These are phyloP conservation scores for Glaciozyma martinii DNA, from an alignment of 768 basidiomycete genomes.

Conservation along the genomic window DNA sequence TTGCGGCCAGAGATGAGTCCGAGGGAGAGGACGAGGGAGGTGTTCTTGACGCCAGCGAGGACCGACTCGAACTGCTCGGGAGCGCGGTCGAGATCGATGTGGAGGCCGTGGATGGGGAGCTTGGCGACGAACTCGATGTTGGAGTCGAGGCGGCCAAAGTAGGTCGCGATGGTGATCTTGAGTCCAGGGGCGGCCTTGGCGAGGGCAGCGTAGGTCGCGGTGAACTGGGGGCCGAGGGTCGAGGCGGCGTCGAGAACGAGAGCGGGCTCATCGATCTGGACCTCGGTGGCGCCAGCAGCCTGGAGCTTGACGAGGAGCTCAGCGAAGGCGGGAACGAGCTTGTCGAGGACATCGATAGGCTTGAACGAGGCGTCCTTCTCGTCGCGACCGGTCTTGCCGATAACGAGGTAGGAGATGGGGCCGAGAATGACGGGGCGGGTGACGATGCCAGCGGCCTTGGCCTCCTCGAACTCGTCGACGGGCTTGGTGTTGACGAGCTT, in stretches of 20 bases:
- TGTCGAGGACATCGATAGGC: slow-evolving; percentile 78
- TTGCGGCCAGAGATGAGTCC: slow-evolving; percentile 97
- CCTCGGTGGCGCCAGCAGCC: slow-evolving; percentile 82
- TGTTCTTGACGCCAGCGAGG: slow-evolving; percentile 71
- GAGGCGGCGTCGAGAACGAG: slow-evolving; percentile 83
- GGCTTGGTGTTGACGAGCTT: slow-evolving; percentile 89
- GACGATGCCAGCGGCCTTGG: slow-evolving; percentile 72
- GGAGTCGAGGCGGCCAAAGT: slow-evolving; percentile 90
- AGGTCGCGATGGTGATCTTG: slow-evolving; percentile 87
- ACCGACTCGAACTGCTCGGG: slow-evolving; percentile 78
- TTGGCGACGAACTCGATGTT: slow-evolving; percentile 81
- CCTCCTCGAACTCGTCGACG: slow-evolving; percentile 87
- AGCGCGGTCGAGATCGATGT: slow-evolving; percentile 93
- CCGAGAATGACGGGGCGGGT: slow-evolving; percentile 96
- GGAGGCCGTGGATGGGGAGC: slow-evolving; percentile 85
- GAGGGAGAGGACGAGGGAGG: slow-evolving; percentile 72
- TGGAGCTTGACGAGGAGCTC: slow-evolving; percentile 83
- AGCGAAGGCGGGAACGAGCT: slow-evolving; percentile 83
- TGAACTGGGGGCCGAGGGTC: slow-evolving; percentile 67
- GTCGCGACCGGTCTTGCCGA: slow-evolving; percentile 83
- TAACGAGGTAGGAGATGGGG: slow-evolving; percentile 86
- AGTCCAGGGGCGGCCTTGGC: slow-evolving; percentile 59
- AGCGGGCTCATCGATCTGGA: slow-evolving; percentile 94
- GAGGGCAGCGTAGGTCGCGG: slow-evolving; percentile 70
- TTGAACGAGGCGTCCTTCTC: slow-evolving; percentile 52